A percentile compares a stretch with the other conserved stretches of the same genome.
Evolutionary conservation across 345 rosid species (phyloP).

Genomic region (Linum trigynum): DNA sequence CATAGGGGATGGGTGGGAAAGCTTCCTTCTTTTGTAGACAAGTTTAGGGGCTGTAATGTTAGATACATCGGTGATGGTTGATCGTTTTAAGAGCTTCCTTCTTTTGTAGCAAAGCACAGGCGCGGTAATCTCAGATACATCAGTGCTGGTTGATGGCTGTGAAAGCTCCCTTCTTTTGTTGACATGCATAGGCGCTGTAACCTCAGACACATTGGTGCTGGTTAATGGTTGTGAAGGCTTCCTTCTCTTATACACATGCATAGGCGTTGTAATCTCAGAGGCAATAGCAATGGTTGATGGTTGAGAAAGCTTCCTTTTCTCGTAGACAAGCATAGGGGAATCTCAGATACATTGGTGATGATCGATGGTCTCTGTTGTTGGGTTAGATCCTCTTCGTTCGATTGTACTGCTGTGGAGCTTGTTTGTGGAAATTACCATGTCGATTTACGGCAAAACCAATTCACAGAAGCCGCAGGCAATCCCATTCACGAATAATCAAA

Average conservation of each 20-base stretch:
- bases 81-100: slow-evolving; percentile 30
- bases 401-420: slow-evolving; percentile 25
- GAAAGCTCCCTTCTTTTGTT: slow-evolving; percentile 46
- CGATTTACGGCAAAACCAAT: background rate
- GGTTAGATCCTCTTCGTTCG: slow-evolving; percentile 25
- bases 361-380: background rate
- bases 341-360: slow-evolving; percentile 18
- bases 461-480: background rate
- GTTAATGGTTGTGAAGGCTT: slow-evolving; percentile 30
- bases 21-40: background rate
- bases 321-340: slow-evolving; percentile 8
- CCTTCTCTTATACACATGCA: slow-evolving; percentile 55
- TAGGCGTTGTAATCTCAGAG: slow-evolving; percentile 29
- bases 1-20: too few relatives aligned
- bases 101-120: slow-evolving; percentile 48
- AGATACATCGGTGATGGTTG: slow-evolving; percentile 14
- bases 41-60: slow-evolving; percentile 10
- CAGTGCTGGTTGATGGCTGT: slow-evolving; percentile 27
- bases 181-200: slow-evolving; percentile 33
- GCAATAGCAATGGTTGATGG: slow-evolving; percentile 30
- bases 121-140: slow-evolving; percentile 19
- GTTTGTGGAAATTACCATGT: slow-evolving; percentile 26
- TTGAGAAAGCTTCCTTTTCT: background rate
- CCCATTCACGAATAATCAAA: background rate
- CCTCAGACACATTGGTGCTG: slow-evolving; percentile 32